Evolutionary conservation across 257 asterid genomes (phyloP), one percentile per base, ranked within the genome.

Genomic region (Eustoma russellianum): DNA sequence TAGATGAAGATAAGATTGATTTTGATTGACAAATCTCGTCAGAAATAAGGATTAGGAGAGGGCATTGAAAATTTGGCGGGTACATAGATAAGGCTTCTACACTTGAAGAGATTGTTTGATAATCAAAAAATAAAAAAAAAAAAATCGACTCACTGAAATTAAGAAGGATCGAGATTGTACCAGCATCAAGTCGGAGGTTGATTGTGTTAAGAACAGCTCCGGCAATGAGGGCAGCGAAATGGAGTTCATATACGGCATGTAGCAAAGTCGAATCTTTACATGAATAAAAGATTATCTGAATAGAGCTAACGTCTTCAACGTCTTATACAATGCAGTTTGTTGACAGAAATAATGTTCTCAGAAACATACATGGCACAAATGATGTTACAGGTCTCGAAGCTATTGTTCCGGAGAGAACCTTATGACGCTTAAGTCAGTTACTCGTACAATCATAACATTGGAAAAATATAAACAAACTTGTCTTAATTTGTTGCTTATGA

Each of bases 171-270:
- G 95, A 70, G 51, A 85, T 33, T 3, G 89, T 80, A 14, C 83
- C 76, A 16, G 89, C 68, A 64, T 85, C 92, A 15, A 82, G 89
- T 34, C 93, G 95, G 66, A 78, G 66, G 40, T 85, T 85, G 70
- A 85, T 52, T 52, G 75, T 66, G 71, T 82, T 80, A 48, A 85
- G 74, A 24, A 85, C 71, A 9, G 89, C 89, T 17, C 89, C 89
- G n/a, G 93, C 74, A 93, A 85, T 85, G 9, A 93, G 93, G 18
- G 70, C 55, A 10, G 95, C 93, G 54, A 77, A 82, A 9, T 85
- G 92, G 38, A 83, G 84, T 77, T 85, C 93, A 47, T 82, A 85
- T 83, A 82, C 82, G 62, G n/a, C n/a, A n/a, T n/a, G n/a, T n/a
- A n/a, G n/a, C n/a, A n/a, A n/a, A n/a, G n/a, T n/a, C n/a, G n/a